Evolutionary conservation across 2,329 filamentous ascomycete species (phyloP).

Genomic region (Pyrenochaeta sp.): DNA sequence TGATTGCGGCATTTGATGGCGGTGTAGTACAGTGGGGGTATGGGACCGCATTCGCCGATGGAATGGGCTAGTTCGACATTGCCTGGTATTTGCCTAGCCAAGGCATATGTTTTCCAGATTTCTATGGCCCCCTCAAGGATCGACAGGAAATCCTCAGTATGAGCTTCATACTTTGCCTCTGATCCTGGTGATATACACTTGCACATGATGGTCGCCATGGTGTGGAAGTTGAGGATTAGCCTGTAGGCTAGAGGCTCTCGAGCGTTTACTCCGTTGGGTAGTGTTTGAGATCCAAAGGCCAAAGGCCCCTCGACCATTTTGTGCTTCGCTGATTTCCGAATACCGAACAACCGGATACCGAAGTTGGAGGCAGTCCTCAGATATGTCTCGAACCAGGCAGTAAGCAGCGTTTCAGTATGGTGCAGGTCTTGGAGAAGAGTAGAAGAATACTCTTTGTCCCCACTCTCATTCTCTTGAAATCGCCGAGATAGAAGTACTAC

Average conservation of each 20-base stretch:
- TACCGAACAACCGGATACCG: neutral
- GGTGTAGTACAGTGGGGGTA: constrained; percentile 2
- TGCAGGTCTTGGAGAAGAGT: neutral
- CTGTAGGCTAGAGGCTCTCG: constrained; percentile 4
- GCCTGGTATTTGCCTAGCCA: neutral
- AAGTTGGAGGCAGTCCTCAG: neutral
- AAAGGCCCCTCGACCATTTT: neutral
- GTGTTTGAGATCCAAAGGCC: constrained; percentile 1
- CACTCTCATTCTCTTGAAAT: neutral
- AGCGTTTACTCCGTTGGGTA: neutral
- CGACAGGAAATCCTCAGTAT: constrained; percentile 15
- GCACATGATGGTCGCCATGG: constrained; percentile 29
- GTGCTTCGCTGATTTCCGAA: neutral
- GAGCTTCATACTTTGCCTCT: constrained; percentile 31
- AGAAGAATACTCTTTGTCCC: neutral
- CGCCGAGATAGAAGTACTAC: constrained; percentile 1
- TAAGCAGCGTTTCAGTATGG: neutral
- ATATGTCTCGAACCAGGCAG: constrained; percentile 5
- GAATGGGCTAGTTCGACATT: constrained; percentile 8
- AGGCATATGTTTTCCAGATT: constrained; percentile 36
- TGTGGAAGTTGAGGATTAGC: constrained; percentile 24
- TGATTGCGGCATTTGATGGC: constrained; percentile 59
- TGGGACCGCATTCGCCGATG: constrained; percentile 23
- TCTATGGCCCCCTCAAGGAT: constrained; percentile 31
- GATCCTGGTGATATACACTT: constrained; percentile 3